Evolutionary conservation across 2,329 filamentous ascomycete species (phyloP).

Genomic region (Trichoderma sp.): DNA sequence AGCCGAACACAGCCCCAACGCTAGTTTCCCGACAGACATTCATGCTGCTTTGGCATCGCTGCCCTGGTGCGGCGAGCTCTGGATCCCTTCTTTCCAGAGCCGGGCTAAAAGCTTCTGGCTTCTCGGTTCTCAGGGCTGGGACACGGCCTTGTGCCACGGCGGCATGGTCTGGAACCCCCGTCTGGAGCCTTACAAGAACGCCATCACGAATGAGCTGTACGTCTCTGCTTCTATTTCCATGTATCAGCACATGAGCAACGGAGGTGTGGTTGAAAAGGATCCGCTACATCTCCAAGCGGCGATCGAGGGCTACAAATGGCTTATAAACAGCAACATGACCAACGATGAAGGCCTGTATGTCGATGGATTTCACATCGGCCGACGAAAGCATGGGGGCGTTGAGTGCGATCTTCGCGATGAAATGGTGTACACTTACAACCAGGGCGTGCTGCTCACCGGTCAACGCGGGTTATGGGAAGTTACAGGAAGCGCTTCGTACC

Average conservation of each 20-base stretch:
- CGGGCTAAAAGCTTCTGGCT: constrained; percentile 84
- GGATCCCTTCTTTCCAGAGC: constrained; percentile 74
- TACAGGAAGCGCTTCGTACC: constrained; percentile 67
- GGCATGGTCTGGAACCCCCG: constrained; percentile 90
- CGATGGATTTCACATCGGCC: constrained; percentile 82
- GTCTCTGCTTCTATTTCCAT: constrained; percentile 81
- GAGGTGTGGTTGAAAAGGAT: constrained; percentile 41
- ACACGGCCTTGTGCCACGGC: constrained; percentile 73
- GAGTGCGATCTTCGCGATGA: constrained; percentile 78
- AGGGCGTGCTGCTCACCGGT: constrained; percentile 83
- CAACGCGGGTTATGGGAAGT: constrained; percentile 75
- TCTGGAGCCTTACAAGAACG: constrained; percentile 84
- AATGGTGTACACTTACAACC: constrained; percentile 95
- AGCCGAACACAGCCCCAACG: constrained; percentile 18
- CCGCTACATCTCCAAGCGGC: constrained; percentile 69
- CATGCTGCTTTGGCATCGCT: constrained; percentile 38
- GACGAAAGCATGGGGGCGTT: constrained; percentile 60
- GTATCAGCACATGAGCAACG: constrained; percentile 69
- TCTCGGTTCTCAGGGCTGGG: constrained; percentile 75
- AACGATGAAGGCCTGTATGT: constrained; percentile 71
- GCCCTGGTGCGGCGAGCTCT: constrained; percentile 74
- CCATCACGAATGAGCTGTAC: constrained; percentile 90
- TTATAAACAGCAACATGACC: constrained; percentile 75
- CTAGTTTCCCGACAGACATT: constrained; percentile 22
- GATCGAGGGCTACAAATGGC: constrained; percentile 75